Evolutionary conservation across 495 filamentous ascomycete species (phyloP).

Genomic region (Talaromyces stipitatus): DNA sequence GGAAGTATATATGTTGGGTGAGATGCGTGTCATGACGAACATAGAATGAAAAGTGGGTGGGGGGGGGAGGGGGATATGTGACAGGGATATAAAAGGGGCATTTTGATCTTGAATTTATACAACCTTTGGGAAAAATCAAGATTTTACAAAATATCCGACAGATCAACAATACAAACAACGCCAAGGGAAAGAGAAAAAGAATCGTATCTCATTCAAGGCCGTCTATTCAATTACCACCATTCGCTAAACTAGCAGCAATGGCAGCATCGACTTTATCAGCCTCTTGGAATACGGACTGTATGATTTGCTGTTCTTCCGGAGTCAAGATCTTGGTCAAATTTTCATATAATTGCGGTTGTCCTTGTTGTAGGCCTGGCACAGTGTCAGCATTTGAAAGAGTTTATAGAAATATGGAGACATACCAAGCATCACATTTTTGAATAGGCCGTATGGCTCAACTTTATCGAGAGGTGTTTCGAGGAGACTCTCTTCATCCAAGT

Average conservation of each 20-base stretch:
- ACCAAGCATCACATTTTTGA: slow-evolving; percentile 77
- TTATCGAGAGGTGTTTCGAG: slow-evolving; percentile 92
- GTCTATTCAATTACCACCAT: slow-evolving; percentile 6
- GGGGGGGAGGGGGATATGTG: background rate
- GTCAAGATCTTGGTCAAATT: slow-evolving; percentile 70
- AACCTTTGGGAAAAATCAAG: background rate
- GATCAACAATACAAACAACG: slow-evolving; percentile 1
- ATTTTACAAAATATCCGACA: background rate
- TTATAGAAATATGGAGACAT: slow-evolving; percentile 28
- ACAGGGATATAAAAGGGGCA: background rate
- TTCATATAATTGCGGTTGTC: slow-evolving; percentile 84
- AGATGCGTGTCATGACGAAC: no score
- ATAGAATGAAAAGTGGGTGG: background rate
- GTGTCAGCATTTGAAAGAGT: background rate
- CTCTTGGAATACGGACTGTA: slow-evolving; percentile 73
- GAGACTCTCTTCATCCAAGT: slow-evolving; percentile 84
- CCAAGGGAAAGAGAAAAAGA: background rate
- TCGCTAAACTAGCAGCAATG: slow-evolving; percentile 16
- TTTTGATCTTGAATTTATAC: background rate
- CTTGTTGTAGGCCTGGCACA: slow-evolving; percentile 68
- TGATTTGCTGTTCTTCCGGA: slow-evolving; percentile 70
- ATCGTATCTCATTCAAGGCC: slow-evolving; percentile 1
- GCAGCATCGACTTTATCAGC: slow-evolving; percentile 56
- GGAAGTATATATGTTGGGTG: background rate
- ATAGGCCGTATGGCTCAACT: slow-evolving; percentile 85